phyloP scores from a whole-genome alignment of 176 grass and related monocot species.

The Alopecurus myosuroides region DNA sequence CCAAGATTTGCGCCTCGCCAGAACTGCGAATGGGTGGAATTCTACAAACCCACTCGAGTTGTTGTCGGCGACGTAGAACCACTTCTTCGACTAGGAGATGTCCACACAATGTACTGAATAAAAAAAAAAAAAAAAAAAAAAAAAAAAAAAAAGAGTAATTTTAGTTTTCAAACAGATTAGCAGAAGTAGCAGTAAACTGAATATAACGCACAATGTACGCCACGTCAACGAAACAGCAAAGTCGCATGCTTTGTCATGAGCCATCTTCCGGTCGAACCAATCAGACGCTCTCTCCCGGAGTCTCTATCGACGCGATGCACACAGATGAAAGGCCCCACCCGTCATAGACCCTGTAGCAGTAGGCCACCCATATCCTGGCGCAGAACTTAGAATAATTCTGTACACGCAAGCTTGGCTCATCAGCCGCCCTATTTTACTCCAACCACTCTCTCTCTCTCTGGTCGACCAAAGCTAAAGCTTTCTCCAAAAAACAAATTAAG shows the following conservation, averaged over 20 bases:
- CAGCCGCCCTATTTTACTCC: slow-evolving; percentile 10
- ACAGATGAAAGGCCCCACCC: not conserved
- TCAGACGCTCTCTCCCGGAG: not conserved
- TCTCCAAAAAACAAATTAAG: not conserved
- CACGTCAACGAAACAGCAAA: not conserved
- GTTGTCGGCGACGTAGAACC: too few species aligned
- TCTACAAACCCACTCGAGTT: too few species aligned
- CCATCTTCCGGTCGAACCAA: not conserved
- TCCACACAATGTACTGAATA: too few species aligned
- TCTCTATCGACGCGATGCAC: not conserved
- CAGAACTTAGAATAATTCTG: not conserved
- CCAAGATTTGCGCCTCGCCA: too few species aligned
- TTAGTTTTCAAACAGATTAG: too few species aligned
- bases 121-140: too few species aligned
- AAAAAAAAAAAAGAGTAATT: too few species aligned
- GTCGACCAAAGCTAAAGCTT: not conserved
- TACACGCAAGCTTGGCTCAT: slow-evolving; percentile 1
- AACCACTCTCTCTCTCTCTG: not conserved
- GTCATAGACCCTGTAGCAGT: not conserved
- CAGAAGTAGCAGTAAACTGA: too few species aligned
- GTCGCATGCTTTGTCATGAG: not conserved
- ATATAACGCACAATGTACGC: not conserved
- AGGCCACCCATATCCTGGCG: not conserved
- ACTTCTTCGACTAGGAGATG: too few species aligned
- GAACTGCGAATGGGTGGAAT: too few species aligned